phyloP scores from a whole-genome alignment of 225 moss, liverwort and hornwort genomes.

The Lunularia cruciata region DNA sequence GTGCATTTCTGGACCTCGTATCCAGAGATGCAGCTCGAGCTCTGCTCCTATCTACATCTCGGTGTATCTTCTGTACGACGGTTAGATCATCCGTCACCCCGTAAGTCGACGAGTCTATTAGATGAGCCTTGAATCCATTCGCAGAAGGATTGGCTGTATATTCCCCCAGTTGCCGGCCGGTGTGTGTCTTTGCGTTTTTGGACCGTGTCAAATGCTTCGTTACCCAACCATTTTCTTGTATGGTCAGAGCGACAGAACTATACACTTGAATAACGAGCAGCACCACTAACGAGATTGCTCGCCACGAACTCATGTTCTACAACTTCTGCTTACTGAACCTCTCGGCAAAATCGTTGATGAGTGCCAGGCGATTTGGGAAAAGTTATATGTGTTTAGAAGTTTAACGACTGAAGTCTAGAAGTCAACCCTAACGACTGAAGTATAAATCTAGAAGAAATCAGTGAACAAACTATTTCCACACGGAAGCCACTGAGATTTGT shows the following conservation, averaged over 20 bases:
- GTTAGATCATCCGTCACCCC: background rate
- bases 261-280: slow-evolving; percentile 20
- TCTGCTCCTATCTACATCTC: background rate
- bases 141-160: background rate
- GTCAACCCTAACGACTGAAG: too few species aligned
- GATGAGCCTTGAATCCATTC: slow-evolving; percentile 25
- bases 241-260: slow-evolving; percentile 9
- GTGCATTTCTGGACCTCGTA: slow-evolving; percentile 13
- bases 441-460: too few species aligned
- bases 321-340: too few species aligned
- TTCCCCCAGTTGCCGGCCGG: background rate
- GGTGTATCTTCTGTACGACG: slow-evolving; percentile 15
- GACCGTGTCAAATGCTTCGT: slow-evolving; percentile 3
- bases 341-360: too few species aligned
- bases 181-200: background rate
- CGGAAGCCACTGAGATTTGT: too few species aligned
- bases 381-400: too few species aligned
- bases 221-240: slow-evolving; percentile 23
- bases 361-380: too few species aligned
- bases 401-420: too few species aligned
- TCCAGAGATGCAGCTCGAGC: slow-evolving; percentile 28
- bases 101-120: slow-evolving; percentile 19
- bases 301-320: background rate
- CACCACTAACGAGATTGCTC: background rate
- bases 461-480: too few species aligned